Evolutionary conservation across 1,139 yeast genomes (phyloP).

Genomic region (Blastobotrys malaysiensis): DNA sequence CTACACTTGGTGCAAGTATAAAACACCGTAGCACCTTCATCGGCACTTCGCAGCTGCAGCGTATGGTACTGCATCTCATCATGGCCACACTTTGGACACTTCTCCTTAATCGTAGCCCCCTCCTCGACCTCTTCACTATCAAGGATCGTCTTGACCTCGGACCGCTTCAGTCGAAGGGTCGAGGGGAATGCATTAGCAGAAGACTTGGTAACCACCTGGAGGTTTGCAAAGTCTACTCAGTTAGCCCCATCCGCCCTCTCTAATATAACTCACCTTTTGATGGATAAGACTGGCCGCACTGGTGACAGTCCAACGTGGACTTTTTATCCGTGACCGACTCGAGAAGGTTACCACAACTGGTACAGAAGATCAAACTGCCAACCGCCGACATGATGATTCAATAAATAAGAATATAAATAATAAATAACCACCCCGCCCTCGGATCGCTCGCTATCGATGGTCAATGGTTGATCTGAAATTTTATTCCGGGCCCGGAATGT

Average conservation of each 20-base stretch:
- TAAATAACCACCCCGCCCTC: neutral
- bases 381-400: slow-evolving; percentile 69
- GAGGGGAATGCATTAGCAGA: slow-evolving; percentile 94
- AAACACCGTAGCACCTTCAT: slow-evolving; percentile 77
- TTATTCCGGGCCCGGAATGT: neutral
- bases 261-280: slow-evolving; percentile 30
- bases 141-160: slow-evolving; percentile 82
- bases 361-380: slow-evolving; percentile 89
- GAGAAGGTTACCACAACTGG: slow-evolving; percentile 86
- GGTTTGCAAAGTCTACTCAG: slow-evolving; percentile 51
- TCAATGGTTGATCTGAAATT: neutral
- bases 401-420: neutral
- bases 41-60: slow-evolving; percentile 92
- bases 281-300: slow-evolving; percentile 58
- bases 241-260: neutral
- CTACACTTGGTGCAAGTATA: slow-evolving; percentile 94
- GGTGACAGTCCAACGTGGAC: slow-evolving; percentile 51
- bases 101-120: slow-evolving; percentile 94
- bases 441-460: neutral
- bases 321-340: slow-evolving; percentile 53
- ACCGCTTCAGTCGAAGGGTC: slow-evolving; percentile 66
- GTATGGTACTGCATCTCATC: slow-evolving; percentile 99
- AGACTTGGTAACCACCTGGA: slow-evolving; percentile 82
- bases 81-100: slow-evolving; percentile 95
- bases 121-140: slow-evolving; percentile 76